A percentile compares a stretch with the other conserved stretches of the same genome.
These are phyloP conservation scores for Striga hermonthica DNA, from an alignment of 305 asterid genomes.

Conservation along the genomic window DNA sequence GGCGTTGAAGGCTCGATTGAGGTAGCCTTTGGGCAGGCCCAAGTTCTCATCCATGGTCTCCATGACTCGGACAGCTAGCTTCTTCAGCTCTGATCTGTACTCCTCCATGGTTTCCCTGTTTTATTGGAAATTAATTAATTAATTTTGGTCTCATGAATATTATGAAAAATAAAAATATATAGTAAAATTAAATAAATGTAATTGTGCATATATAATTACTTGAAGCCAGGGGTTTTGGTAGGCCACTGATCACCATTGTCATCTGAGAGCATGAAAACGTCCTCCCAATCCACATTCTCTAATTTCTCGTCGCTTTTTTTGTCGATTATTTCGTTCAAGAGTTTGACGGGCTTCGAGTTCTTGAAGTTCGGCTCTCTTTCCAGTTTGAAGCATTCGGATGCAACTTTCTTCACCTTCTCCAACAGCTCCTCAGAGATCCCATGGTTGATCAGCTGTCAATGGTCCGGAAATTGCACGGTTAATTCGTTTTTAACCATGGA, in stretches of 20 bases:
- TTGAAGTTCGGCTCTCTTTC: slow-evolving; percentile 65
- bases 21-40: slow-evolving; percentile 62
- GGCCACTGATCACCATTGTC: slow-evolving; percentile 69
- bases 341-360: slow-evolving; percentile 52
- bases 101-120: slow-evolving; percentile 75
- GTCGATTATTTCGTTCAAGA: slow-evolving; percentile 52
- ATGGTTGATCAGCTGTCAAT: slow-evolving; percentile 65
- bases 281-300: slow-evolving; percentile 85
- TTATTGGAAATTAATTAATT: background rate
- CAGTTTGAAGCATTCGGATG: slow-evolving; percentile 50
- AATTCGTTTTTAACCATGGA: background rate
- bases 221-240: slow-evolving; percentile 51
- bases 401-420: slow-evolving; percentile 70
- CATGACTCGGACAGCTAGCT: slow-evolving; percentile 57
- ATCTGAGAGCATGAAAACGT: slow-evolving; percentile 75
- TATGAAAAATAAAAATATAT: no score
- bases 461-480: background rate
- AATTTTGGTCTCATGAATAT: no score
- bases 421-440: slow-evolving; percentile 72
- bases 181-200: no score
- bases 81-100: slow-evolving; percentile 63
- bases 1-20: slow-evolving; percentile 59
- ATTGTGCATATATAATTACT: slow-evolving; percentile 39
- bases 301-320: slow-evolving; percentile 44
- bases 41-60: slow-evolving; percentile 83